Percentiles rank a stretch among this genome's conserved stretches.
Evolutionary conservation across 2,329 filamentous ascomycete genomes (phyloP).

Genomic region (Pseudogymnoascus sp.): DNA sequence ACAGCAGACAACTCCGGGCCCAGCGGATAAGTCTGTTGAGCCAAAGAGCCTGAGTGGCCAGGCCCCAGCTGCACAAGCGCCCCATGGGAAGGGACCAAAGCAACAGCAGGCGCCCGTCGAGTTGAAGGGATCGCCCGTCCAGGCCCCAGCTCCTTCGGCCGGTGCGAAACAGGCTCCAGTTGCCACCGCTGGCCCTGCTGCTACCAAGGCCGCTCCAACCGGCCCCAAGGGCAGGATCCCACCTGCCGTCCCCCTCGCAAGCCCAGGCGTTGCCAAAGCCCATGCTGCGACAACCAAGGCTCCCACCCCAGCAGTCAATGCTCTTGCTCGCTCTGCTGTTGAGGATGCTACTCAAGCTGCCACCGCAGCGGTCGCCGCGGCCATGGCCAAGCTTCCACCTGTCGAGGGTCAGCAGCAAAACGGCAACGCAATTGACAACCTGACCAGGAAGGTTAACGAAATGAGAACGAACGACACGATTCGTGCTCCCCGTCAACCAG

Average conservation of each 20-base stretch:
- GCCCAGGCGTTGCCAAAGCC: slow-evolving; percentile 35
- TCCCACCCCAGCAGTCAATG: slow-evolving; percentile 4
- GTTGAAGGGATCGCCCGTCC: slow-evolving; percentile 41
- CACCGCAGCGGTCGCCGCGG: slow-evolving; percentile 69
- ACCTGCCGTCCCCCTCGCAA: slow-evolving; percentile 59
- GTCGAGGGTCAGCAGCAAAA: slow-evolving; percentile 26
- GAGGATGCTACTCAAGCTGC: slow-evolving; percentile 67
- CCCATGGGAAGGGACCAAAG: slow-evolving; percentile 45
- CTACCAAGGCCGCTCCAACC: slow-evolving; percentile 28
- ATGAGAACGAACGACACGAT: slow-evolving; percentile 60
- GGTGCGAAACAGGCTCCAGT: slow-evolving; percentile 10
- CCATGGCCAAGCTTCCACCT: slow-evolving; percentile 62
- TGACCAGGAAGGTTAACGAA: slow-evolving; percentile 68
- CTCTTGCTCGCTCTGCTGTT: slow-evolving; percentile 35
- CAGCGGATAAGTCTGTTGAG: slow-evolving; percentile 43
- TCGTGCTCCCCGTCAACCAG: slow-evolving; percentile 42
- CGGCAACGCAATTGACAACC: slow-evolving; percentile 55
- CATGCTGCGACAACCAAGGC: slow-evolving; percentile 24
- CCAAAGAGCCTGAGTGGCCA: slow-evolving; percentile 43
- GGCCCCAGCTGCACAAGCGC: slow-evolving; percentile 30
- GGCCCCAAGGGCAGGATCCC: slow-evolving; percentile 47
- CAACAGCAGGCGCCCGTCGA: slow-evolving; percentile 56
- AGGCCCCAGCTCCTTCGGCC: slow-evolving; percentile 17
- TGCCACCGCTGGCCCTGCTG: slow-evolving; percentile 13
- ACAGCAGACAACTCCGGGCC: slow-evolving; percentile 35